Base-by-base conservation (phyloP, 441 rosid species). In the Pelargonium cotyledonis region DNA sequence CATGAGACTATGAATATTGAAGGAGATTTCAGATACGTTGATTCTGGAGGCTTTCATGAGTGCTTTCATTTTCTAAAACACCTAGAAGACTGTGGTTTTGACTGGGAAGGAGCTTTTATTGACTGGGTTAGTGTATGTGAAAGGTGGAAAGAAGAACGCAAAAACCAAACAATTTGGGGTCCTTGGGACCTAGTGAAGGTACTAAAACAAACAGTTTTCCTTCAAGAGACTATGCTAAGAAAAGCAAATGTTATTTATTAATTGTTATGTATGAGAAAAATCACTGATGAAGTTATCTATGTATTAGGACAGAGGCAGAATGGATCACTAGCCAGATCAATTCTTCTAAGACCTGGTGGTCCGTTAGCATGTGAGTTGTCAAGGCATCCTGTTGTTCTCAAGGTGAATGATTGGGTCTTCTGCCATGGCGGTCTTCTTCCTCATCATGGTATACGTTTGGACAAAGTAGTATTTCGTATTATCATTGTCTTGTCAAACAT, bases 361-460 rank as follows among this genome's bases (percentile, higher is more conserved):
- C 88, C 82, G 5, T 70, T 94, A 75, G 97, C 97, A 2, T 78
- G 84, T 60, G 94, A 91, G 66, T 74, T 94, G 80, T 82, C 96
- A 1, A 82, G 84, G 65, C 95, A 94, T 41, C 78, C 89, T 18
- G 91, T 91, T 44, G 84, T 84, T 44, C 85, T 94, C 65, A 86
- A 82, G 76, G 81, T 91, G 73, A 91, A 94, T 78, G 88, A 94
- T 70, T 94, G 98, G 97, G 67, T 94, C 51, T 94, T 94, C 81
- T 94, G 99, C 72, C 97, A 94, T 18, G 99, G 97, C 8, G 96
- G 99, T 67, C 88, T 94, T 73, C 96, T 91, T 77, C 97, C 99
- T 79, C 92, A 79, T 69, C 97, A 94, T 29, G 99, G 97, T 94
- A 84, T 64, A 46, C 2, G n/a, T n/a, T n/a, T n/a, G n/a, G n/a